Evolutionary conservation across 2,329 filamentous ascomycete genomes (phyloP), one percentile per base, ranked within the genome.

Genomic region (Gyromitra esculenta): DNA sequence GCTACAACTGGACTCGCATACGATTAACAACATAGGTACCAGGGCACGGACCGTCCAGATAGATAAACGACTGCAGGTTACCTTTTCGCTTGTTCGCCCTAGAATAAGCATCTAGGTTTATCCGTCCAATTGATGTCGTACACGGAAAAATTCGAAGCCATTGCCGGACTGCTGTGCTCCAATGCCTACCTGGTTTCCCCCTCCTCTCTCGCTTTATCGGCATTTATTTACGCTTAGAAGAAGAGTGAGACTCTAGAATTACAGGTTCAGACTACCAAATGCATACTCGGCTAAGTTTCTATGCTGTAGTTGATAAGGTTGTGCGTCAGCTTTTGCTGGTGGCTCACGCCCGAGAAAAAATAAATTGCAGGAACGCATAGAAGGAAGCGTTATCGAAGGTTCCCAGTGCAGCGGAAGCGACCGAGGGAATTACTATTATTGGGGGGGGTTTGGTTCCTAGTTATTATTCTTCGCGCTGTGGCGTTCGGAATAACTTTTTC

Each of bases 391-490:
- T 71, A 63, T 71, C 67, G 57, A 71, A 71, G 67, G 37, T 50
- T 69, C 64, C 68, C 68, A 45, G 57, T 15, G 50, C 18, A 64
- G 41, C 63, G 68, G 68, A 52, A 43, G 54, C 68, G 48, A 45
- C 25, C 56, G 66, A 63, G 67, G 67, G 45, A 56, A 56, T 71
- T 71, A 71, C 57, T 71, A 71, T 71, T 71, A 39, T 71, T 71
- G 68, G 68, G 45, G 18, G 18, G n/a, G 45, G 41, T 2, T 52
- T 45, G 45, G 25, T 37, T 41, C 48, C 48, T 57, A 31, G 25
- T 31, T 31, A 25, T 45, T 21, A 3, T 18, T 52, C 48, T 18
- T 11, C 37, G 31, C 13, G 54, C 25, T 69, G 56, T 74, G 56
- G 71, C 59, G 68, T 15, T 45, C 48, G 68, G 57, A 71, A 71